Percentiles rank a stretch among this genome's conserved stretches.
Evolutionary conservation across 2,329 filamentous ascomycete species (phyloP).

Genomic region (Exophiala sp.): DNA sequence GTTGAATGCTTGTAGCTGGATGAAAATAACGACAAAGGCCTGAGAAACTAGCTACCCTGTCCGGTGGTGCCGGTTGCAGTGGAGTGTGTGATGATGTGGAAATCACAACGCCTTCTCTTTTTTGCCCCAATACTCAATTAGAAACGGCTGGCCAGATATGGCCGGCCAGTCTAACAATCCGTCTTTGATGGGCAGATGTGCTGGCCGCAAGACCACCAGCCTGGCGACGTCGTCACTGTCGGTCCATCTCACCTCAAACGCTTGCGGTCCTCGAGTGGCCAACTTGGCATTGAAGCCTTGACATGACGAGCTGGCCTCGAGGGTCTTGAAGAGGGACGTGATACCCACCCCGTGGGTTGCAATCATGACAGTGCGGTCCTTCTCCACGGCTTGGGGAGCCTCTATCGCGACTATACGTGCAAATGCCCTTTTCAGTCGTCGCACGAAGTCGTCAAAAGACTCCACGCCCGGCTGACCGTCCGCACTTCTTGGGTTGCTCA

Average conservation of each 20-base stretch:
- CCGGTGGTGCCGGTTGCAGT: too few relatives aligned
- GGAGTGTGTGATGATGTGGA: too few relatives aligned
- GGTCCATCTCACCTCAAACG: slow-evolving; percentile 21
- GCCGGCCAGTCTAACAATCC: slow-evolving; percentile 10
- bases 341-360: slow-evolving; percentile 22
- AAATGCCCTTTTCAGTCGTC: slow-evolving; percentile 14
- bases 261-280: slow-evolving; percentile 15
- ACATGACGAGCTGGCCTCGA: slow-evolving; percentile 13
- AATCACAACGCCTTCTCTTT: slow-evolving; percentile 18
- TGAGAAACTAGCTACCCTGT: too few relatives aligned
- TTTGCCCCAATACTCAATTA: slow-evolving; percentile 23
- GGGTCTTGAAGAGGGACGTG: slow-evolving; percentile 16
- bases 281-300: slow-evolving; percentile 16
- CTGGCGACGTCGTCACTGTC: slow-evolving; percentile 20
- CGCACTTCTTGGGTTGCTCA: slow-evolving; percentile 17
- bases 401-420: slow-evolving; percentile 13
- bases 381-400: slow-evolving; percentile 1
- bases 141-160: slow-evolving; percentile 15
- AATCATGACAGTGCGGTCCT: slow-evolving; percentile 15
- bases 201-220: slow-evolving; percentile 9
- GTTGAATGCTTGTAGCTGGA: too few relatives aligned
- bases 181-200: slow-evolving; percentile 13
- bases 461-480: slow-evolving; percentile 20
- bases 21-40: too few relatives aligned
- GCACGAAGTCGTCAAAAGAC: slow-evolving; percentile 18